Conservation (phyloP, 176 grass and related monocot species). For the Ensete ventricosum region DNA sequence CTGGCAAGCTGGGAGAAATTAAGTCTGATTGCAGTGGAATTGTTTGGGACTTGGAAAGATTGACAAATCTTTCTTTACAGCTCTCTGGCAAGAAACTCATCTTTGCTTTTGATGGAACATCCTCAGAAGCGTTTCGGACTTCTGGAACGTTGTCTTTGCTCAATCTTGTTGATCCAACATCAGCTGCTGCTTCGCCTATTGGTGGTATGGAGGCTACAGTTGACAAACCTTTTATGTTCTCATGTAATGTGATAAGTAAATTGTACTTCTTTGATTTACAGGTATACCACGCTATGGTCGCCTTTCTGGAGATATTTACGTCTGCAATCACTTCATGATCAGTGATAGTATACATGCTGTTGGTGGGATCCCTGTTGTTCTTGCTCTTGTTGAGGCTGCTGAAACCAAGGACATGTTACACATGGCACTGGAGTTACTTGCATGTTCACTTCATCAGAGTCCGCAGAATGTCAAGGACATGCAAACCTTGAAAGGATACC, state of each 20-base stretch:
- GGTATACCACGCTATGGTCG: conserved; percentile 98
- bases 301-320: conserved; percentile 83
- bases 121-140: conserved; percentile 87
- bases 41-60: conserved; percentile 92
- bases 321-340: conserved; percentile 86
- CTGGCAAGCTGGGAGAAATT: conserved; percentile 61
- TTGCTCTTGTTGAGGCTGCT: conserved; percentile 88
- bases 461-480: conserved; percentile 91
- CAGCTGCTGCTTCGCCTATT: conserved; percentile 97
- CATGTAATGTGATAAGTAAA: not conserved
- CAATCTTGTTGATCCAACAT: conserved; percentile 95
- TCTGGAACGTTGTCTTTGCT: conserved; percentile 88
- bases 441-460: conserved; percentile 82
- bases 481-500: conserved; percentile 84
- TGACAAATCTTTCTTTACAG: conserved; percentile 73
- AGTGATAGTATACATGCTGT: conserved; percentile 92
- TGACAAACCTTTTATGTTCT: not conserved
- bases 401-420: conserved; percentile 91
- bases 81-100: conserved; percentile 93
- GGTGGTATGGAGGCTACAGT: conserved; percentile 43
- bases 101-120: conserved; percentile 99
- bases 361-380: conserved; percentile 87
- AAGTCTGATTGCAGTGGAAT: conserved; percentile 84
- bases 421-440: conserved; percentile 86
- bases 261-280: conserved; percentile 25